Conservation (phyloP, 768 basidiomycete genomes). For the Fomitopsis pulvina region DNA sequence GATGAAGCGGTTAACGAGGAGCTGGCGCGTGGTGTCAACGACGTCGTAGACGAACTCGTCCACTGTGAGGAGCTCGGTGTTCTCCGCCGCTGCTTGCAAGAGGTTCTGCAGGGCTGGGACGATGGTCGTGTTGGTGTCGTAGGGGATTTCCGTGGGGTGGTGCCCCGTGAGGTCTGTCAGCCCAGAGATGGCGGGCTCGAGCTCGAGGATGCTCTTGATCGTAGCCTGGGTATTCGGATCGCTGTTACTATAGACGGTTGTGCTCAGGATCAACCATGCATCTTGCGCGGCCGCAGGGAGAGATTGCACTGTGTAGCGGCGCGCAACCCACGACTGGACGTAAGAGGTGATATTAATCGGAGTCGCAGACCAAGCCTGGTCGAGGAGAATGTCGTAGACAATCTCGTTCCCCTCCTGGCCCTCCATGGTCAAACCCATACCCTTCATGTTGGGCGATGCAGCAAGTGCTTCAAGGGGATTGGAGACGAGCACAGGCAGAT, state of each 20-base stretch:
- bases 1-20: constrained; percentile 33
- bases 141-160: constrained; percentile 29
- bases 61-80: constrained; percentile 11
- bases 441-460: constrained; percentile 29
- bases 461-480: constrained; percentile 27
- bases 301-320: constrained; percentile 26
- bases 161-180: constrained; percentile 26
- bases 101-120: constrained; percentile 18
- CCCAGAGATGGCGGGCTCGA: constrained; percentile 27
- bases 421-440: constrained; percentile 33
- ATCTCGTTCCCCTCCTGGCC: constrained; percentile 39
- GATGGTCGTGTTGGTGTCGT: constrained; percentile 29
- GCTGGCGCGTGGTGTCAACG: constrained; percentile 33
- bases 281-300: constrained; percentile 21
- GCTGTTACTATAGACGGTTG: constrained; percentile 33
- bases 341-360: constrained; percentile 27
- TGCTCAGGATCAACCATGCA: constrained; percentile 32
- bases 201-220: constrained; percentile 32
- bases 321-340: constrained; percentile 27
- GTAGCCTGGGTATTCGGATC: constrained; percentile 26
- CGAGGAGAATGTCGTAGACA: constrained; percentile 34
- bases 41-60: constrained; percentile 34
- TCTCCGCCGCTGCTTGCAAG: constrained; percentile 13
- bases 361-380: constrained; percentile 34
- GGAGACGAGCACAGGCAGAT: constrained; percentile 27